Percentiles rank a stretch among this genome's conserved stretches.
Conservation (phyloP, 768 basidiomycete species). For the Coprinellus micaceus region DNA sequence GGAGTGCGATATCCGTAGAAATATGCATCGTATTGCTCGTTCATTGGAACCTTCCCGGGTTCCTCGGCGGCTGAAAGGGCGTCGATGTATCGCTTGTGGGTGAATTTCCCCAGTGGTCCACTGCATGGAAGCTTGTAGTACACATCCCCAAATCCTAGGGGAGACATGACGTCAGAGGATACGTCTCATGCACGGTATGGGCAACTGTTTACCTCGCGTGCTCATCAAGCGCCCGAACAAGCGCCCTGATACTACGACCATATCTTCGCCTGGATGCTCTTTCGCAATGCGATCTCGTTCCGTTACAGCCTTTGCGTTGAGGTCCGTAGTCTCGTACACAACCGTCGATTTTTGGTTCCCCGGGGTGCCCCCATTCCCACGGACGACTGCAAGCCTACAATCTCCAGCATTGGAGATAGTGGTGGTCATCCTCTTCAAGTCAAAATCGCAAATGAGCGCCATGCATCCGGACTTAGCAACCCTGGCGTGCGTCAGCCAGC, state of each 20-base stretch:
- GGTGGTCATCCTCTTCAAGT: slow-evolving; percentile 19
- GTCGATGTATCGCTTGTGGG: slow-evolving; percentile 32
- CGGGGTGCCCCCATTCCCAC: no score
- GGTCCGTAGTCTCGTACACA: slow-evolving; percentile 26
- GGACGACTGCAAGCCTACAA: slow-evolving; percentile 26
- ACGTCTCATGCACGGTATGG: not conserved
- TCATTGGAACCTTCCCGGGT: slow-evolving; percentile 32
- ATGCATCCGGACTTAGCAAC: slow-evolving; percentile 34
- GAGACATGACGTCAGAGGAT: not conserved
- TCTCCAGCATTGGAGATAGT: slow-evolving; percentile 34
- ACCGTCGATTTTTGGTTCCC: slow-evolving; percentile 5
- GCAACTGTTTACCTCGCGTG: slow-evolving; percentile 28
- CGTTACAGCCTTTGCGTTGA: slow-evolving; percentile 29
- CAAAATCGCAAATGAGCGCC: slow-evolving; percentile 32
- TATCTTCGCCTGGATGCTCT: slow-evolving; percentile 33
- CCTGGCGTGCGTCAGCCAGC: slow-evolving; percentile 29
- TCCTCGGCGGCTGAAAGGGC: slow-evolving; percentile 30
- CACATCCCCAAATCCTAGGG: slow-evolving; percentile 39
- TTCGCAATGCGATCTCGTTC: slow-evolving; percentile 29
- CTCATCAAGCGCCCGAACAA: slow-evolving; percentile 37
- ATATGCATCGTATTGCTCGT: slow-evolving; percentile 29
- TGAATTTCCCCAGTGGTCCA: slow-evolving; percentile 24
- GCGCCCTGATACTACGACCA: slow-evolving; percentile 29
- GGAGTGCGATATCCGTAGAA: slow-evolving; percentile 53
- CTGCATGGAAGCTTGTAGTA: slow-evolving; percentile 33